Conservation (phyloP, 2,329 filamentous ascomycete species). For the Alternaria tenuissima region DNA sequence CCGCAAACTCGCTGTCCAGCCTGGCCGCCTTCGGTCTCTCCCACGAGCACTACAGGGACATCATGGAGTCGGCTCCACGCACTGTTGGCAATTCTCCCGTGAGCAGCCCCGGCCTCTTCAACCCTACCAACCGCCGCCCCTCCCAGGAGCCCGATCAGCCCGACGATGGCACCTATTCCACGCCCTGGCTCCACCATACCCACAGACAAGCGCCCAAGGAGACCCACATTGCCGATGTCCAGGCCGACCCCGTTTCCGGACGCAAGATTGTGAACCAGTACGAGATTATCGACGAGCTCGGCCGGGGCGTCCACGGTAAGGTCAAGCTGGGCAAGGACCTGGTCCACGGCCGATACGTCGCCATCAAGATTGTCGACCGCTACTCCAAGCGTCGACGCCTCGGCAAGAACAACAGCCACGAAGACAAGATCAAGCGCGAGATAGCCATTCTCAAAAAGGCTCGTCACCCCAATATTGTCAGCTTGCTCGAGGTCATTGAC, state of each 20-base stretch:
- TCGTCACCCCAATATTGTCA: slow-evolving; percentile 95
- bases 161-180: slow-evolving; percentile 56
- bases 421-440: slow-evolving; percentile 90
- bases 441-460: slow-evolving; percentile 99
- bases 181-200: slow-evolving; percentile 59
- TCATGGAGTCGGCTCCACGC: slow-evolving; percentile 51
- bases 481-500: slow-evolving; percentile 94
- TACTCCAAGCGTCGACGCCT: slow-evolving; percentile 92
- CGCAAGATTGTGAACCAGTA: slow-evolving; percentile 98
- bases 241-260: slow-evolving; percentile 86
- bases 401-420: slow-evolving; percentile 74
- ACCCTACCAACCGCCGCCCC: slow-evolving; percentile 40
- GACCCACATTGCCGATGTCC: slow-evolving; percentile 90
- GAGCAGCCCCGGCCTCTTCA: slow-evolving; percentile 59
- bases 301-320: slow-evolving; percentile 94
- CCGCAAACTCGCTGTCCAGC: slow-evolving; percentile 49
- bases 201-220: slow-evolving; percentile 61
- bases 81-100: slow-evolving; percentile 58
- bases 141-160: slow-evolving; percentile 40
- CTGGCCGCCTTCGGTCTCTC: slow-evolving; percentile 53
- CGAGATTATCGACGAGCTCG: slow-evolving; percentile 95
- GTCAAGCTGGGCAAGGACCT: slow-evolving; percentile 92
- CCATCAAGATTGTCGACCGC: slow-evolving; percentile 97
- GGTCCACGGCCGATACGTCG: slow-evolving; percentile 78
- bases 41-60: slow-evolving; percentile 40